Conservation (phyloP, 208 protist genomes). For the Acanthamoeba polyphaga region DNA sequence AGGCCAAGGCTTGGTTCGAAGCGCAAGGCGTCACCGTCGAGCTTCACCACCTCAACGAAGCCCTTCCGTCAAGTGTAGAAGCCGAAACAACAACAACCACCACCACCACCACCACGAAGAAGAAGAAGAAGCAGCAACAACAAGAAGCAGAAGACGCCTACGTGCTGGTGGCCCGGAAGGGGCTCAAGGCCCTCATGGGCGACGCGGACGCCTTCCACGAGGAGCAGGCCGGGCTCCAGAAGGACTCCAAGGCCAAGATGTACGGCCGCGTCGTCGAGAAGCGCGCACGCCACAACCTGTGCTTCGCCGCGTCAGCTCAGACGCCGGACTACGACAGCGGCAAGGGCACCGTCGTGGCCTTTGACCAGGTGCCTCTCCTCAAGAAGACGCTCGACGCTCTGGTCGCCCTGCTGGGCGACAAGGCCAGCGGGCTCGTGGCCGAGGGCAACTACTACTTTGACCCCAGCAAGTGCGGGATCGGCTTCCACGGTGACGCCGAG, state of each 20-base stretch:
- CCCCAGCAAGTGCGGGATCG: constrained; percentile 82
- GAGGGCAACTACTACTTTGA: constrained; percentile 87
- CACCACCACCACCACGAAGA: no score
- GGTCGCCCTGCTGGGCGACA: constrained; percentile 63
- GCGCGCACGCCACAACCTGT: constrained; percentile 79
- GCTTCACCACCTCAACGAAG: constrained; percentile 74
- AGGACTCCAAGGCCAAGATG: constrained; percentile 79
- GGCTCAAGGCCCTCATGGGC: constrained; percentile 69
- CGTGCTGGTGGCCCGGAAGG: constrained; percentile 79
- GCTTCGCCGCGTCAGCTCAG: constrained; percentile 74
- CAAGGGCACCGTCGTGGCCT: constrained; percentile 79
- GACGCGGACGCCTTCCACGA: constrained; percentile 59
- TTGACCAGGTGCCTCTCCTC: constrained; percentile 71
- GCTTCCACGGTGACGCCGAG: constrained; percentile 85
- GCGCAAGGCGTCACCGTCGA: constrained; percentile 72
- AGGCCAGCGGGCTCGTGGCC: constrained; percentile 72
- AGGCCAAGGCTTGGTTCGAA: constrained; percentile 76
- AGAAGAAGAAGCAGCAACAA: background rate
- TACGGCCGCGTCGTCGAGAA: constrained; percentile 83
- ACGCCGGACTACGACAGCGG: constrained; percentile 80
- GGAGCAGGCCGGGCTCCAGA: constrained; percentile 70
- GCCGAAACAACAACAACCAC: background rate
- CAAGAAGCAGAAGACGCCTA: constrained; percentile 65
- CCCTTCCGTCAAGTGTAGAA: background rate
- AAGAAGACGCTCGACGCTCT: background rate